Evolutionary conservation across 164 flowering plant genomes (phyloP).

Genomic region (Amborella trichopoda): DNA sequence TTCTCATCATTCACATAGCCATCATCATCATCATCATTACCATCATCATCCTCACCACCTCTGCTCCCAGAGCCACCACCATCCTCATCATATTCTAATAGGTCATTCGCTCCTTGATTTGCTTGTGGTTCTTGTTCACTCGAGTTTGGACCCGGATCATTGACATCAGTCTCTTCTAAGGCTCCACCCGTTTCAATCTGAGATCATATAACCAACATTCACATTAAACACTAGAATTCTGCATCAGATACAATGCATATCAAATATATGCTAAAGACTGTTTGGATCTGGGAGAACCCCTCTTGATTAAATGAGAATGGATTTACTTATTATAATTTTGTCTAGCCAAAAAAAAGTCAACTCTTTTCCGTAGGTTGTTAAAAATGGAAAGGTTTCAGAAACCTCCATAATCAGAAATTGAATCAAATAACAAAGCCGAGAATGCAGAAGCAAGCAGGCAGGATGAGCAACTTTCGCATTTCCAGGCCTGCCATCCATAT

Average conservation of each 20-base stretch:
- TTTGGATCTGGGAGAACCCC: too few relatives aligned
- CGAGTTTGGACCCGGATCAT: not conserved
- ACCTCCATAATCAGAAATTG: too few relatives aligned
- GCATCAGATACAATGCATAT: not conserved
- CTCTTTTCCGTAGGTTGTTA: too few relatives aligned
- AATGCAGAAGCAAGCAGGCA: too few relatives aligned
- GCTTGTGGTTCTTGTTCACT: not conserved
- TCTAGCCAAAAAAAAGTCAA: too few relatives aligned
- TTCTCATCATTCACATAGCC: slow-evolving; percentile 22
- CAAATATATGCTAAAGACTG: too few relatives aligned
- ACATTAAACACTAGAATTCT: not conserved
- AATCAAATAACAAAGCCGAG: too few relatives aligned
- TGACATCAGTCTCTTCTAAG: not conserved
- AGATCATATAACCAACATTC: not conserved
- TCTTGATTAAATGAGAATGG: too few relatives aligned
- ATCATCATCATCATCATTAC: slow-evolving; percentile 14
- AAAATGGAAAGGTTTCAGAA: too few relatives aligned
- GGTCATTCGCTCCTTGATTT: not conserved
- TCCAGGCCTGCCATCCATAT: too few relatives aligned
- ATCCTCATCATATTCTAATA: slow-evolving; percentile 16
- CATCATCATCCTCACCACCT: slow-evolving; percentile 20
- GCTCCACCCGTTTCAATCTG: slow-evolving; percentile 1
- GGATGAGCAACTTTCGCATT: too few relatives aligned
- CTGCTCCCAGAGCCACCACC: slow-evolving; percentile 21
- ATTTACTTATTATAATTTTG: too few relatives aligned